These are phyloP conservation scores for Takakia lepidozioides DNA, from an alignment of 225 moss, liverwort and hornwort species.

Conservation along the genomic window DNA sequence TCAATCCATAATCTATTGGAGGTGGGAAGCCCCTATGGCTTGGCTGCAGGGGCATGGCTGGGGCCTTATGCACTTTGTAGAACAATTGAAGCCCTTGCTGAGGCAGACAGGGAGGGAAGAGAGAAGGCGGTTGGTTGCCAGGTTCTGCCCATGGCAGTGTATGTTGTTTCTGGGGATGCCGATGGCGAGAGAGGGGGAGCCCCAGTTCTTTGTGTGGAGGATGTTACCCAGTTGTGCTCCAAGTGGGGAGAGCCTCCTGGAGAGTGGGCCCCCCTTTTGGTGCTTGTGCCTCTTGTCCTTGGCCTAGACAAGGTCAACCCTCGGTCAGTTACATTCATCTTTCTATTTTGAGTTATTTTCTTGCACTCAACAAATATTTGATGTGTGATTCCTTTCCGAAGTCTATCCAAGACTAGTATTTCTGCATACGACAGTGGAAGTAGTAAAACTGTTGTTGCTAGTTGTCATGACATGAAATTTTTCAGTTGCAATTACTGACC, in stretches of 20 bases:
- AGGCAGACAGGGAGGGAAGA: constrained; percentile 49
- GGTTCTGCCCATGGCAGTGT: constrained; percentile 76
- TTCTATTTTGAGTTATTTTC: too few species aligned
- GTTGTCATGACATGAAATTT: too few species aligned
- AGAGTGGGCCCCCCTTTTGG: constrained; percentile 78
- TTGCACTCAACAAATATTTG: too few species aligned
- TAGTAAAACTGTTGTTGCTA: too few species aligned
- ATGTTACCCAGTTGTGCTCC: constrained; percentile 63
- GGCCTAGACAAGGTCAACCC: constrained; percentile 99
- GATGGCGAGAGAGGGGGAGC: constrained; percentile 99
- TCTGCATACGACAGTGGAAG: too few species aligned
- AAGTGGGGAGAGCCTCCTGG: constrained; percentile 60
- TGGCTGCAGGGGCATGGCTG: constrained; percentile 86
- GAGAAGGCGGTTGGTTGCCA: constrained; percentile 44
- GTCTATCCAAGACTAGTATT: too few species aligned
- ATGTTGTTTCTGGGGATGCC: constrained; percentile 96
- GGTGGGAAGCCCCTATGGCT: constrained; percentile 65
- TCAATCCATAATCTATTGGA: constrained; percentile 84
- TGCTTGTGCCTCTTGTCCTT: constrained; percentile 94
- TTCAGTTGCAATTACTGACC: too few species aligned
- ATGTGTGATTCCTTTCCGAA: too few species aligned
- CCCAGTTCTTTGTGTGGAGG: constrained; percentile 89
- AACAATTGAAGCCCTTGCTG: constrained; percentile 78
- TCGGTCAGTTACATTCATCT: constrained; percentile 43
- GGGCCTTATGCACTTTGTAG: constrained; percentile 97